Conservation (phyloP, 139 green algal genomes). For the Dunaliella sp. region DNA sequence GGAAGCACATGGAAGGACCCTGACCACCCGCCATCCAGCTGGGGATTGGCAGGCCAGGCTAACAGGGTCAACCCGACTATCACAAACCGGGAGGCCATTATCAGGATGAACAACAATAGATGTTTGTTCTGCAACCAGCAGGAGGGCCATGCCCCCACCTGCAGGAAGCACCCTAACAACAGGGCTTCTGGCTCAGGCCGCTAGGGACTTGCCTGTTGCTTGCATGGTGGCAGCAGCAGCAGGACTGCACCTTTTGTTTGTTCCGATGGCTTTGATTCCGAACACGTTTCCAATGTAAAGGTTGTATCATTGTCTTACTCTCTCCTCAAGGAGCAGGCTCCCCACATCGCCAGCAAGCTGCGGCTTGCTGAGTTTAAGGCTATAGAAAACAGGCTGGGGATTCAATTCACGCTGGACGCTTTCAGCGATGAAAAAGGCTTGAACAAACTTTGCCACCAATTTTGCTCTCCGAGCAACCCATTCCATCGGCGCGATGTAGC, state of each 20-base stretch:
- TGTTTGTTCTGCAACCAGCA: too few relatives aligned
- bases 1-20: not conserved
- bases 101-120: not conserved
- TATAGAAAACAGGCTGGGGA: not conserved
- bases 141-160: not conserved
- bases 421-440: not conserved
- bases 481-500: not conserved
- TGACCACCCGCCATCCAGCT: not conserved
- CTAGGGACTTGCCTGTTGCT: not conserved
- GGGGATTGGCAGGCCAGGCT: not conserved
- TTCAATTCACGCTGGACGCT: not conserved
- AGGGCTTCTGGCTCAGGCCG: not conserved
- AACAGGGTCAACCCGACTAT: not conserved
- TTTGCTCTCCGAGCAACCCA: not conserved
- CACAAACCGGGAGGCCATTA: not conserved
- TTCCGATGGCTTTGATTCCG: not conserved
- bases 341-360: not conserved
- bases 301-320: not conserved
- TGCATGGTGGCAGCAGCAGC: not conserved
- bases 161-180: not conserved
- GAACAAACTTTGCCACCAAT: not conserved
- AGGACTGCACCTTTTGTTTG: too few relatives aligned
- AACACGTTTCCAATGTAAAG: not conserved
- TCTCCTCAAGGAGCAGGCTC: not conserved
- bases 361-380: not conserved